phyloP scores from a whole-genome alignment of 2,329 filamentous ascomycete species.

The Pseudogymnoascus sp. region DNA sequence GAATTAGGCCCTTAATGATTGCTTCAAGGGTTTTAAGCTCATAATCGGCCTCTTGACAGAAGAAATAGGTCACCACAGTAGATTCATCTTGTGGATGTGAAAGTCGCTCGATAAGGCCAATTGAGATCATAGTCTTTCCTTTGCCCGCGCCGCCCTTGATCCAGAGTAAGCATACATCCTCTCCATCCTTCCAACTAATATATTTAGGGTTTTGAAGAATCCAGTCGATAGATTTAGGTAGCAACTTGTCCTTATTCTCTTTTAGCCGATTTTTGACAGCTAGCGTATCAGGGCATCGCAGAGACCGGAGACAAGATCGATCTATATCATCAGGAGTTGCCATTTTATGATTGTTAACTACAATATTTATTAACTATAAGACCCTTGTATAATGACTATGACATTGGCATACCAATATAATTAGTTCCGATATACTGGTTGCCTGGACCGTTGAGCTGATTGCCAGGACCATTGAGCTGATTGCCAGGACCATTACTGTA shows the following conservation, averaged over 20 bases:
- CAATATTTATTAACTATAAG: neutral
- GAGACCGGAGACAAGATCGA: constrained; percentile 15
- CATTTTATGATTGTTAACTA: neutral
- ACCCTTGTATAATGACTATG: neutral
- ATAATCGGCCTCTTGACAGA: constrained; percentile 14
- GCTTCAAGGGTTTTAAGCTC: constrained; percentile 13
- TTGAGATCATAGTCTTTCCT: constrained; percentile 33
- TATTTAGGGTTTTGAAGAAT: constrained; percentile 23
- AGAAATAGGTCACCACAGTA: constrained; percentile 5
- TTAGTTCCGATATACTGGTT: neutral
- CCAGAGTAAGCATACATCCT: constrained; percentile 27
- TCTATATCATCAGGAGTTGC: neutral
- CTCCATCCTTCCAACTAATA: constrained; percentile 20
- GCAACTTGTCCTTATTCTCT: constrained; percentile 17
- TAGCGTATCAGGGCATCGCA: constrained; percentile 17
- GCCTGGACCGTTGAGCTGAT: neutral
- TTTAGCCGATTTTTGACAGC: constrained; percentile 18
- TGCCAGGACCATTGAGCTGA: neutral
- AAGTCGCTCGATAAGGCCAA: constrained; percentile 20
- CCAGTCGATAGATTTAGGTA: constrained; percentile 18
- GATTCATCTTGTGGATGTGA: constrained; percentile 12
- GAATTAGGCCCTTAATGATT: constrained; percentile 8
- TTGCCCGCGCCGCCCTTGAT: constrained; percentile 32
- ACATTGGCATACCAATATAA: neutral
- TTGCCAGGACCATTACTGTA: neutral